A percentile compares a stretch with the other conserved stretches of the same genome.
Evolutionary conservation across 768 basidiomycete genomes (phyloP).

Genomic region (Lyophyllum shimeji): DNA sequence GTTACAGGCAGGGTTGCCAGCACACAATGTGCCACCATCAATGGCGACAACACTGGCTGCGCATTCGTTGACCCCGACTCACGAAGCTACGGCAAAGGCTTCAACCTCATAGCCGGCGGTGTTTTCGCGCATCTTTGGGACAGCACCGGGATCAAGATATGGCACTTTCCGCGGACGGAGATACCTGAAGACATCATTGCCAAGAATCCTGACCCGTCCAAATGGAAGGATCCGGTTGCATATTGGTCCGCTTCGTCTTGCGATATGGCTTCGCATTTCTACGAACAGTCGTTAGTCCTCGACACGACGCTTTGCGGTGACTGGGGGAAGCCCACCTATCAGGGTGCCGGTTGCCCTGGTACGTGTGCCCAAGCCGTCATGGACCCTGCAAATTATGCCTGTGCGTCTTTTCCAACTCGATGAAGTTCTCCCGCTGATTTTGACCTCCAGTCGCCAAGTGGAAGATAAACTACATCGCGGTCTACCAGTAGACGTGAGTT

Average conservation of each 20-base stretch:
- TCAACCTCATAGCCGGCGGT: slow-evolving; percentile 47
- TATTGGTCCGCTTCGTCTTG: slow-evolving; percentile 48
- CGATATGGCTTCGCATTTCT: slow-evolving; percentile 48
- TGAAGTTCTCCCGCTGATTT: background rate
- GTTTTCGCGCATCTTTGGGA: slow-evolving; percentile 60
- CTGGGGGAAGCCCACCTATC: slow-evolving; percentile 36
- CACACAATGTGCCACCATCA: slow-evolving; percentile 41
- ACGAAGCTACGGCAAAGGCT: slow-evolving; percentile 41
- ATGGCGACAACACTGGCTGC: slow-evolving; percentile 46
- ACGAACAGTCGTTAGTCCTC: slow-evolving; percentile 45
- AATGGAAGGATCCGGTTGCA: slow-evolving; percentile 53
- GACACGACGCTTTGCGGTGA: slow-evolving; percentile 49
- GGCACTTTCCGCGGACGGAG: slow-evolving; percentile 50
- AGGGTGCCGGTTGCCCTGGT: slow-evolving; percentile 37
- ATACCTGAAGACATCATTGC: slow-evolving; percentile 52
- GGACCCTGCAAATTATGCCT: slow-evolving; percentile 54
- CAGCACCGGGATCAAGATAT: slow-evolving; percentile 49
- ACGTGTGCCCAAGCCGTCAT: slow-evolving; percentile 44
- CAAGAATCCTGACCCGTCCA: slow-evolving; percentile 40
- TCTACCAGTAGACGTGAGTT: background rate
- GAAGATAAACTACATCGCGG: slow-evolving; percentile 52
- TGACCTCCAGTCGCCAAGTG: slow-evolving; percentile 46
- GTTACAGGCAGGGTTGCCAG: slow-evolving; percentile 26
- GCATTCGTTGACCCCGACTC: slow-evolving; percentile 41
- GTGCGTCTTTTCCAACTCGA: slow-evolving; percentile 20